Evolutionary conservation across 2,329 filamentous ascomycete genomes (phyloP).

Genomic region (Fusarium subtropicale): DNA sequence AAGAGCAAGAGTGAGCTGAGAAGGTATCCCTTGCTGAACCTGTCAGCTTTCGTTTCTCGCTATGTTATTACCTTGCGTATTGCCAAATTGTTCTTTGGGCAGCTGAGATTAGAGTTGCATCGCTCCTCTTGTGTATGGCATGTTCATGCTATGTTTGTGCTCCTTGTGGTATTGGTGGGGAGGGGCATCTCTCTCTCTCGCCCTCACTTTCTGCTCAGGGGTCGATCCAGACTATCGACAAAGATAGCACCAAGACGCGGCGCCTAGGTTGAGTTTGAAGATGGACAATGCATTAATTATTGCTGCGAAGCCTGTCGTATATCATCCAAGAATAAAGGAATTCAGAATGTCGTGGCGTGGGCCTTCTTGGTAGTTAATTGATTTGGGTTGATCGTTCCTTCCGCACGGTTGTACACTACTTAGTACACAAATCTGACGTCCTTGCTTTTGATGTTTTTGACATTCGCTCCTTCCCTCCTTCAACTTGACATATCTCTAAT

Average conservation of each 20-base stretch:
- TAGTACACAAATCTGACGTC: conserved; percentile 2
- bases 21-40: neutral
- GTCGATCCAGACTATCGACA: conserved; percentile 12
- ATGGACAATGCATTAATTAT: conserved; percentile 10
- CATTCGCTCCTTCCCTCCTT: conserved; percentile 9
- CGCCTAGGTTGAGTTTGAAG: conserved; percentile 15
- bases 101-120: conserved; percentile 15
- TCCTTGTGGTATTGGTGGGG: conserved; percentile 18
- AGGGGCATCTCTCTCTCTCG: conserved; percentile 10
- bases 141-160: conserved; percentile 11
- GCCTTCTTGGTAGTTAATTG: conserved; percentile 1
- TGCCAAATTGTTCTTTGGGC: neutral
- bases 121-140: conserved; percentile 20
- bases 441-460: conserved; percentile 1
- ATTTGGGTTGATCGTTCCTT: conserved; percentile 3
- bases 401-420: neutral
- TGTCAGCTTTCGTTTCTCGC: neutral
- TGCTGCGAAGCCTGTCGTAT: conserved; percentile 1
- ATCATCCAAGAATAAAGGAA: neutral
- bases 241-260: conserved; percentile 23
- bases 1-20: conserved; percentile 2
- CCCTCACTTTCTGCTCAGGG: neutral
- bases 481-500: neutral
- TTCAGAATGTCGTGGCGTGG: conserved; percentile 20
- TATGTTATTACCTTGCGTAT: neutral